A percentile compares a stretch with the other conserved stretches of the same genome.
Conservation (phyloP, 148 eudicot genomes). For the Rhododendron ferrugineum region DNA sequence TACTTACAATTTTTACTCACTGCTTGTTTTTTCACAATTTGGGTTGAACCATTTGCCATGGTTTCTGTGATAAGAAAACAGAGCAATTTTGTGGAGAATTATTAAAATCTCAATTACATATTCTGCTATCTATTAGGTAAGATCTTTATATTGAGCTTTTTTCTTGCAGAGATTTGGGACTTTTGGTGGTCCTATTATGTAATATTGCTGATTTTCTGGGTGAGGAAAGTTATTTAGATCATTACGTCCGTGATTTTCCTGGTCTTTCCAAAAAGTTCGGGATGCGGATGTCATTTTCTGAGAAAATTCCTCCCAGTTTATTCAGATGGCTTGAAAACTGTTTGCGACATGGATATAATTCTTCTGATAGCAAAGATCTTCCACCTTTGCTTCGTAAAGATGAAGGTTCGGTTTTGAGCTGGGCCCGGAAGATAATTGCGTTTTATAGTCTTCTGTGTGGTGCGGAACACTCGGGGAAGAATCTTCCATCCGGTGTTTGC, state of each 20-base stretch:
- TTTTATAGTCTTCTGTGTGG: constrained; percentile 89
- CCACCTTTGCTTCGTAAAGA: constrained; percentile 64
- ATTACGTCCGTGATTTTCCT: constrained; percentile 95
- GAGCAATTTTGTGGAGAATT: neutral
- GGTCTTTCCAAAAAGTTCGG: constrained; percentile 40
- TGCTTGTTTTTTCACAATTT: neutral
- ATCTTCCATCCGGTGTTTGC: constrained; percentile 69
- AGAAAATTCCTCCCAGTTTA: constrained; percentile 68
- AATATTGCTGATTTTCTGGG: constrained; percentile 58
- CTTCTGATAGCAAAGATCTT: constrained; percentile 53
- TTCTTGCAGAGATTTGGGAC: constrained; percentile 72
- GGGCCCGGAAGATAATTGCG: constrained; percentile 81
- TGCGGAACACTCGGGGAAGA: constrained; percentile 46
- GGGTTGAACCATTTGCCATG: neutral
- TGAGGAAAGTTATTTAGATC: constrained; percentile 67
- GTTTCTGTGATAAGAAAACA: neutral
- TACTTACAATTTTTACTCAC: neutral
- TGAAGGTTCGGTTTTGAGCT: constrained; percentile 62
- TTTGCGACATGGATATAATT: constrained; percentile 57
- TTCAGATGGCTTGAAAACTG: constrained; percentile 92
- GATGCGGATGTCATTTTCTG: constrained; percentile 25
- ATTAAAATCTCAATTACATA: neutral
- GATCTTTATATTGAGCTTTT: neutral
- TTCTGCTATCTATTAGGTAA: neutral
- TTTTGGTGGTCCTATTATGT: constrained; percentile 61